Percentiles rank a stretch among this genome's conserved stretches.
Conservation (phyloP, 2,329 filamentous ascomycete species). For the Periglandula ipomoeae region DNA sequence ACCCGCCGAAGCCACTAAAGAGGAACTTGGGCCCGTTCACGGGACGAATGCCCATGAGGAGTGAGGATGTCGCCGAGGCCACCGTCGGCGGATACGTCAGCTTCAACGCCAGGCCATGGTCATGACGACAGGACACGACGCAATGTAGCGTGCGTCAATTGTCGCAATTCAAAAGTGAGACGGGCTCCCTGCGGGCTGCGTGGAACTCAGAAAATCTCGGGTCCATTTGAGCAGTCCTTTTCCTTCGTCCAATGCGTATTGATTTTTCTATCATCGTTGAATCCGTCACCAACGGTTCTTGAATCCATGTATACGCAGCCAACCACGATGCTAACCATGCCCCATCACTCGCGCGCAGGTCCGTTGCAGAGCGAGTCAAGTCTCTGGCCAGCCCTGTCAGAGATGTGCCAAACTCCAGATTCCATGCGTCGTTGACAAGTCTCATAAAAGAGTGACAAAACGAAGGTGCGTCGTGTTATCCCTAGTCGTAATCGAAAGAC, state of each 20-base stretch:
- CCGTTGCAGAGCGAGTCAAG: slow-evolving; percentile 32
- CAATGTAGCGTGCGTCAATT: slow-evolving; percentile 30
- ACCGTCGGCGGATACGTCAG: slow-evolving; percentile 19
- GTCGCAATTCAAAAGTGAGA: slow-evolving; percentile 31
- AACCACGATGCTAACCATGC: background rate
- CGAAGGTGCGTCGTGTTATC: slow-evolving; percentile 25
- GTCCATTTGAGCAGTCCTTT: no score
- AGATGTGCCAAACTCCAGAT: slow-evolving; percentile 35
- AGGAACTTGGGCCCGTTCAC: background rate
- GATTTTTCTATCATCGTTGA: slow-evolving; percentile 4
- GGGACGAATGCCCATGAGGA: slow-evolving; percentile 12
- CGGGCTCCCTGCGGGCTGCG: no score
- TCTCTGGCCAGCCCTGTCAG: slow-evolving; percentile 31
- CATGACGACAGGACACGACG: slow-evolving; percentile 23
- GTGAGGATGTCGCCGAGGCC: slow-evolving; percentile 21
- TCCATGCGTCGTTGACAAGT: slow-evolving; percentile 36
- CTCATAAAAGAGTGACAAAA: slow-evolving; percentile 36
- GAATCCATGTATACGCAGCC: no score
- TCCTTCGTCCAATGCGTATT: background rate
- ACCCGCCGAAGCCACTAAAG: background rate
- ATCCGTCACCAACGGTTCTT: no score
- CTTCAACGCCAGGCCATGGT: slow-evolving; percentile 10
- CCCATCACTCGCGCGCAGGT: slow-evolving; percentile 22
- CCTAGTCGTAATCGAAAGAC: background rate
- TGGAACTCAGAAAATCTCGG: no score